Percentiles rank a stretch among this genome's conserved stretches.
phyloP scores from a whole-genome alignment of 345 rosid species.

The Adansonia digitata region DNA sequence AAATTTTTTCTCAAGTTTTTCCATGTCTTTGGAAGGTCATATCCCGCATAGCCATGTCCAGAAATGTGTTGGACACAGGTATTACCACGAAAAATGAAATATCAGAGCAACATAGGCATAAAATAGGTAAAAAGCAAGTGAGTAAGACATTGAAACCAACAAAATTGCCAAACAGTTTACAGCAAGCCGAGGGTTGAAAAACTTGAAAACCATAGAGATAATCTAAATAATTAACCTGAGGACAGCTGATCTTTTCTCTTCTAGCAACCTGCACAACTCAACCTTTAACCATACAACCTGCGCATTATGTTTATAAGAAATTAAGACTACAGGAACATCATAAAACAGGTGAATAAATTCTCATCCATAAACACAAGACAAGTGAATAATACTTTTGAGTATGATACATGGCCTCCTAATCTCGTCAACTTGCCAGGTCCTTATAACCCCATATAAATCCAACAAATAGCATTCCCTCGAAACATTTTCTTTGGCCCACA shows the following conservation, averaged over 20 bases:
- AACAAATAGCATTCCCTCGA: not conserved
- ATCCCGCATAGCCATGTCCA: too few relatives aligned
- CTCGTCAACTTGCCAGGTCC: conserved; percentile 3
- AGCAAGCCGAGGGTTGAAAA: conserved; percentile 1
- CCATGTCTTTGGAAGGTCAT: too few relatives aligned
- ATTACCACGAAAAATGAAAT: too few relatives aligned
- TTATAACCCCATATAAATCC: not conserved
- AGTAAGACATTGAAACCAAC: not conserved
- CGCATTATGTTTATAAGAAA: conserved; percentile 17
- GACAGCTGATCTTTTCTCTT: conserved; percentile 89
- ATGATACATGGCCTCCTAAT: not conserved
- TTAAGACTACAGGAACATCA: not conserved
- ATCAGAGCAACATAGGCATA: too few relatives aligned
- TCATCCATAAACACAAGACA: not conserved
- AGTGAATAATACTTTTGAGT: not conserved
- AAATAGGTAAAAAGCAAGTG: not conserved
- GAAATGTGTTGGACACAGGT: too few relatives aligned
- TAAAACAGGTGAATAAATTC: not conserved
- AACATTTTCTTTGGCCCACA: not conserved
- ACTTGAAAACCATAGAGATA: conserved; percentile 4
- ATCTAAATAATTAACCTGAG: conserved; percentile 56
- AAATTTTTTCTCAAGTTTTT: too few relatives aligned
- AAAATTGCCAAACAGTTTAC: not conserved
- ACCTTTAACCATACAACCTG: conserved; percentile 93
- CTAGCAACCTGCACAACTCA: conserved; percentile 90